Base-by-base conservation (phyloP, 2,329 filamentous ascomycete species). In the Exophiala sp. region DNA sequence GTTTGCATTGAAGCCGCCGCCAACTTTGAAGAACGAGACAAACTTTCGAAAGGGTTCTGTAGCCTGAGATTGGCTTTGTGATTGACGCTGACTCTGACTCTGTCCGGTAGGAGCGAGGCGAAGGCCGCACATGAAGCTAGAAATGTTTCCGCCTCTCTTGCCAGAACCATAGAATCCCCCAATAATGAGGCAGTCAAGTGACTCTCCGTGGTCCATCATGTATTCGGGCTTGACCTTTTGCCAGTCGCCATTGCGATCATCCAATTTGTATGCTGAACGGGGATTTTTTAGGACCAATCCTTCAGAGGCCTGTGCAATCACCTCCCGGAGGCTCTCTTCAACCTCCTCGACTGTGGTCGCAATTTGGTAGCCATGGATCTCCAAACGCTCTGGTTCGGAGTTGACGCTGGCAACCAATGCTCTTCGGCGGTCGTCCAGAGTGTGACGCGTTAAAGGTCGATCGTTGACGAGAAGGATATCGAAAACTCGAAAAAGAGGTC, bases 141-240 rank as follows among this genome's bases (percentile, higher is more conserved):
- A 90, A 3, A 96, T 75, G 1, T 74, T 82, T 38, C 92, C 94
- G 45, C 94, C 94, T 44, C 94, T 83, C 52, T 82, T 84, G 0
- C 94, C 94, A 29, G 88, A 89, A 11, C 94, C 94, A 68, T 89
- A 99, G 72, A 96, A 97, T 7, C 90, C 94, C 50, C 92, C 94
- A 49, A 99, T 83, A 12, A 99, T 78, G 11, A 96, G 75, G 61
- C 91, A 90, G 68, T 99, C 94, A 3, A 99, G 82, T 0, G 87
- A 89, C 71, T 97, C 92, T 57, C 94, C 94, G 68, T 94, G 96
- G 59, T 96, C 92, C 2, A 86, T 86, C 91, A 97, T 96, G 70
- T 99, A 99, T 61, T 99, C 94, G 1, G 94, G 94, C 66, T 99
- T 99, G 7, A 99, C 91, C 69, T 99, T 99, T 73, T 96, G 87